phyloP scores from a whole-genome alignment of 495 filamentous ascomycete species.

The Trichoderma erinaceum region DNA sequence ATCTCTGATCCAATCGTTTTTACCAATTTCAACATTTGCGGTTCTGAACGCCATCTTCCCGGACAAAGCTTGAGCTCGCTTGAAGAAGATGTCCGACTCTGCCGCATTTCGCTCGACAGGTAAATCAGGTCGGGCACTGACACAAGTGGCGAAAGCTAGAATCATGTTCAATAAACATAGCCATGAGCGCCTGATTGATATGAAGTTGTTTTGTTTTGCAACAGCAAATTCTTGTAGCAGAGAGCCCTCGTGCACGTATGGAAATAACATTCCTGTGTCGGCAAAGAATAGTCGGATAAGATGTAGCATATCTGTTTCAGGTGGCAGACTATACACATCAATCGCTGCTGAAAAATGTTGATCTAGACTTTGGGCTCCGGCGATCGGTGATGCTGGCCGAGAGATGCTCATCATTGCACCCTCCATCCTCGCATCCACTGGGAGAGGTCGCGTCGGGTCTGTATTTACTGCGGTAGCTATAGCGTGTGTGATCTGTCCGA shows the following conservation, averaged over 20 bases:
- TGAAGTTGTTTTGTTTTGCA: constrained; percentile 3
- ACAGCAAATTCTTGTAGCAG: not conserved
- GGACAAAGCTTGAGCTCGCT: constrained; percentile 1
- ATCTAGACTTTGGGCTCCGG: not conserved
- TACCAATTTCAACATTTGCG: not conserved
- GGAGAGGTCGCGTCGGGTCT: not conserved
- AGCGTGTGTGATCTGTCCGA: not conserved
- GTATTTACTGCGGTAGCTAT: not conserved
- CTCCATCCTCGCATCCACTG: not conserved
- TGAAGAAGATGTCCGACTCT: not conserved
- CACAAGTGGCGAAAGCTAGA: not conserved
- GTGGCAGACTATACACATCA: not conserved
- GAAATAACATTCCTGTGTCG: not conserved
- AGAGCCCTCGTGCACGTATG: not conserved
- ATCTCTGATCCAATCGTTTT: not conserved
- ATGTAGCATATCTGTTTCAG: not conserved
- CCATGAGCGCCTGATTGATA: not conserved
- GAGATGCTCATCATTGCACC: constrained; percentile 1
- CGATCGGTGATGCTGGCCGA: not conserved
- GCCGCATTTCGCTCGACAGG: not conserved
- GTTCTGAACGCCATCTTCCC: constrained; percentile 2
- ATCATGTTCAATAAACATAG: constrained; percentile 1
- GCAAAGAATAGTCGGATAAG: constrained; percentile 3
- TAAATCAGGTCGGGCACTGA: not conserved
- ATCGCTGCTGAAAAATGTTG: not conserved